These are phyloP conservation scores for Malus domestica DNA, from an alignment of 306 rosid species.

Conservation along the genomic window DNA sequence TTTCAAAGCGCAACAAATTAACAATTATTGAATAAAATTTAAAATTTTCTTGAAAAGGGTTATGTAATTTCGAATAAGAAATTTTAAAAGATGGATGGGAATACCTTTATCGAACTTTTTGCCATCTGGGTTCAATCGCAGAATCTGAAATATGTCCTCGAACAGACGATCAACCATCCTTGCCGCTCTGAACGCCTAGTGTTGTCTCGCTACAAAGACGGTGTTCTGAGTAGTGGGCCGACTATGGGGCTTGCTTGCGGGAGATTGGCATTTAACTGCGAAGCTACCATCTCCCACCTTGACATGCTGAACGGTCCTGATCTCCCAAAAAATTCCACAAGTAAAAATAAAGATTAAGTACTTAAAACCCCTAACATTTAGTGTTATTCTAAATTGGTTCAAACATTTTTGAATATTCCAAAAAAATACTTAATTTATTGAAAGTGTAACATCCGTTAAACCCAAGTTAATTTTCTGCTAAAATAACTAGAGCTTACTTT, in stretches of 20 bases:
- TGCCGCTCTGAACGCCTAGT: neutral
- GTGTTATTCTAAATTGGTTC: too few relatives aligned
- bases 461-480: too few relatives aligned
- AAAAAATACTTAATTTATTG: too few relatives aligned
- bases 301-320: neutral
- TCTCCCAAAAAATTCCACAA: neutral
- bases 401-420: too few relatives aligned
- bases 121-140: constrained; percentile 71
- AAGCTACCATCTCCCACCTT: neutral
- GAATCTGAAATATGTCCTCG: constrained; percentile 75
- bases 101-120: constrained; percentile 77
- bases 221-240: neutral
- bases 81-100: neutral
- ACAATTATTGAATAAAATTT: neutral
- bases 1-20: constrained; percentile 11
- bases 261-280: neutral
- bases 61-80: neutral
- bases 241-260: neutral
- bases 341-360: too few relatives aligned
- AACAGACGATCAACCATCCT: constrained; percentile 79
- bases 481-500: too few relatives aligned
- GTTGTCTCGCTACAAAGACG: neutral
- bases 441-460: too few relatives aligned
- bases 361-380: too few relatives aligned
- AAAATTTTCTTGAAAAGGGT: neutral